phyloP scores from a whole-genome alignment of 805 yeast genomes.

The Metschnikowia cerradonensis region DNA sequence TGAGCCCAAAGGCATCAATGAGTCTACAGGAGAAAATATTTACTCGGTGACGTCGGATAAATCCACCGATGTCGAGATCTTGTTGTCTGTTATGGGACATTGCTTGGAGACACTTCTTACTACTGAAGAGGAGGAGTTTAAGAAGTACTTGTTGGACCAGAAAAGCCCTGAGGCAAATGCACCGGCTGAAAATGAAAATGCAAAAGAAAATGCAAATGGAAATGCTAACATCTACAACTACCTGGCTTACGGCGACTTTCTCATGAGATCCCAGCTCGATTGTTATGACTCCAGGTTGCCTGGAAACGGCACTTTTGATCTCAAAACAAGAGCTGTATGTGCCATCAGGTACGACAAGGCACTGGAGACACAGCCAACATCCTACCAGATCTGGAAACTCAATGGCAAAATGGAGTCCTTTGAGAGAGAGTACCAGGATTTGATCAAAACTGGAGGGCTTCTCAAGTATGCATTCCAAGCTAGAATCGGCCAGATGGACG shows the following conservation, averaged over 20 bases:
- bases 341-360: conserved; percentile 77
- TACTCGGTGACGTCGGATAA: conserved; percentile 72
- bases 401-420: conserved; percentile 74
- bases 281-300: conserved; percentile 74
- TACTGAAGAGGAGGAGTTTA: conserved; percentile 50
- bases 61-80: conserved; percentile 59
- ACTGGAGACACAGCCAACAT: conserved; percentile 50
- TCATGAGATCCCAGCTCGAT: conserved; percentile 89
- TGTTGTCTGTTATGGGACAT: conserved; percentile 73
- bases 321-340: conserved; percentile 87
- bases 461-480: conserved; percentile 89
- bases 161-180: conserved; percentile 6
- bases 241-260: conserved; percentile 59
- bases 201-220: conserved; percentile 3
- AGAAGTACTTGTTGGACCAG: conserved; percentile 25
- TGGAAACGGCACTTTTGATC: conserved; percentile 87
- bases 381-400: conserved; percentile 62
- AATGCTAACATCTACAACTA: conserved; percentile 58
- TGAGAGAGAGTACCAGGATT: conserved; percentile 73
- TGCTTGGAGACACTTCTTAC: conserved; percentile 75
- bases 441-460: conserved; percentile 65
- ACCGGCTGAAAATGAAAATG: conserved; percentile 7
- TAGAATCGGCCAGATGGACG: conserved; percentile 94
- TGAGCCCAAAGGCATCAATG: conserved; percentile 38
- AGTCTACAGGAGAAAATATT: conserved; percentile 24